Base-by-base conservation (phyloP, 352 stramenopile species). In the Globisporangium okanoganense region DNA sequence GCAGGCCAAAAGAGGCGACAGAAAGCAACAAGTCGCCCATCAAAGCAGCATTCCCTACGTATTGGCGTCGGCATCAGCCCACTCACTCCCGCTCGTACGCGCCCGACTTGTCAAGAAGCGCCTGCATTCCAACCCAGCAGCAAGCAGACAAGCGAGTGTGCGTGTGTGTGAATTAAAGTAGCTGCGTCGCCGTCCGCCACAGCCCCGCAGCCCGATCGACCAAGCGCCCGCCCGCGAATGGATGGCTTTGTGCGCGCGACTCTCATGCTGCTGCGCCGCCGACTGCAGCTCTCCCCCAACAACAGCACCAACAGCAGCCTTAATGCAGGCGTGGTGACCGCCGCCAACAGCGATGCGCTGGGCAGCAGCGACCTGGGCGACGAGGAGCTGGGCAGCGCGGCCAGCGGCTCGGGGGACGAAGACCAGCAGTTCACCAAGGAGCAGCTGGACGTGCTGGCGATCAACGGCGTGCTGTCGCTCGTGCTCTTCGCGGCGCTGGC, bases 401-500 rank as follows among this genome's bases (percentile, higher is more conserved):
- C 22, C 40, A n/a, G n/a, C n/a, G 27, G 54, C 40, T 60, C 54
- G 12, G 52, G 35, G 18, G 61, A 53, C n/a, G 44, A 67, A 4
- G 60, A 61, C 13, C 51, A 61, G 52, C 44, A 47, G 27, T 67
- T 67, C 64, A 67, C 69, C 22, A 16, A 51, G 22, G 54, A 73
- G 33, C 79, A 90, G 67, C 56, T 91, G 7, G 51, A 57, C 20
- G 67, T 74, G 53, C 64, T 90, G 51, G 62, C 62, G 35, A 71
- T 85, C 29, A 91, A 81, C 60, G 86, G 82, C 31, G 74, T 71
- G 65, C 66, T 95, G 31, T 70, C 68, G 18, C 48, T 92, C 41
- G 52, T 78, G 41, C 71, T 95, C 24, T 94, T 92, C 72, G 27
- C 72, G 40, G 51, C 85, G 29, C 66, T 95, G 41, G 66, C 77